phyloP scores from a whole-genome alignment of 257 asterid genomes.

The Lithospermum erythrorhizon region DNA sequence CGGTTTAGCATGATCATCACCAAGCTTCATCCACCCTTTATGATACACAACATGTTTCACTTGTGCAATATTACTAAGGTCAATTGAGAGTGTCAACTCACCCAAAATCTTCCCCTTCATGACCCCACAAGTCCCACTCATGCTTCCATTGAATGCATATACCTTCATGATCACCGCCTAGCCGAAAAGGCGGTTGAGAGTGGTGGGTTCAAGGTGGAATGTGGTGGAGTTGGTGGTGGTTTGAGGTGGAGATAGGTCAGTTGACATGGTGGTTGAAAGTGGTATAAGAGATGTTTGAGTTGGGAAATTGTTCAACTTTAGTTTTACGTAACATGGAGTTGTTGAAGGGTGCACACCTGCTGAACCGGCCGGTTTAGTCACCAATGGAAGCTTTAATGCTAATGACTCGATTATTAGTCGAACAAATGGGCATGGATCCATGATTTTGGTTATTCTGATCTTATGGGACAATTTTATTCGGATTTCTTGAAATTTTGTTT shows the following conservation, averaged over 20 bases:
- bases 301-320: conserved; percentile 57
- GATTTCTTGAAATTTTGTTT: background rate
- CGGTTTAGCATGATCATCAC: conserved; percentile 17
- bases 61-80: conserved; percentile 29
- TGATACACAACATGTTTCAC: conserved; percentile 35
- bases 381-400: conserved; percentile 48
- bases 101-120: conserved; percentile 50
- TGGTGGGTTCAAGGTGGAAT: conserved; percentile 65
- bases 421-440: conserved; percentile 97
- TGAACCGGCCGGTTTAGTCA: conserved; percentile 38
- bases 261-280: conserved; percentile 18
- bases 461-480: conserved; percentile 1
- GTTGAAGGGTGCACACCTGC: conserved; percentile 61
- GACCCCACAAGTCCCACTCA: conserved; percentile 68
- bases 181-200: conserved; percentile 45
- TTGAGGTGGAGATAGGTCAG: conserved; percentile 26
- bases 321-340: conserved; percentile 69
- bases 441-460: conserved; percentile 13
- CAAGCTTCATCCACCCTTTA: conserved; percentile 71
- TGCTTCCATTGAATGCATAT: conserved; percentile 56
- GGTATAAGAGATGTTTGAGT: conserved; percentile 66
- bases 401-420: conserved; percentile 63
- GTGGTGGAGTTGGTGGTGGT: conserved; percentile 27
- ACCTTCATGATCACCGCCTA: conserved; percentile 36
- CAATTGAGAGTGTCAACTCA: conserved; percentile 25